Evolutionary conservation across 345 rosid genomes (phyloP).

Genomic region (Dipteronia dyeriana): DNA sequence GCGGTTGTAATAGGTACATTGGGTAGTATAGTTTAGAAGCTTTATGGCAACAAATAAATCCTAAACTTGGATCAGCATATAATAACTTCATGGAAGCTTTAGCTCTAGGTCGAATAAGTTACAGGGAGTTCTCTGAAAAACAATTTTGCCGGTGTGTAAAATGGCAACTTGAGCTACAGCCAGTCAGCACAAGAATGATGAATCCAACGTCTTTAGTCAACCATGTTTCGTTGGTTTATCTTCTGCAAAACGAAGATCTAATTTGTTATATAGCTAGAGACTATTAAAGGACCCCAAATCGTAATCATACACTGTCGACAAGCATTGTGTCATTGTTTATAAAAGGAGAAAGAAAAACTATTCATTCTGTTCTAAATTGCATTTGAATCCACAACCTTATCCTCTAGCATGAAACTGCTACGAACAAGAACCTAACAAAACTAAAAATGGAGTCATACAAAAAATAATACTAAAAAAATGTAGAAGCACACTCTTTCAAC

Average conservation of each 20-base stretch:
- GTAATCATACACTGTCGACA: too few species aligned
- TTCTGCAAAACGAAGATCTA: slow-evolving; percentile 19
- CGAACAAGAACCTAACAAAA: too few species aligned
- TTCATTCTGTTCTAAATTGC: too few species aligned
- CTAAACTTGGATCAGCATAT: slow-evolving; percentile 1
- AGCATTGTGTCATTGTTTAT: too few species aligned
- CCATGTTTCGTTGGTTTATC: slow-evolving; percentile 13
- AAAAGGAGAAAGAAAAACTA: too few species aligned
- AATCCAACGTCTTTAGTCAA: background rate
- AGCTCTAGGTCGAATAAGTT: background rate
- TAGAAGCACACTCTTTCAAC: background rate
- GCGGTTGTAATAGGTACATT: background rate
- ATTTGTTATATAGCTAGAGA: background rate
- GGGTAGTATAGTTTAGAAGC: background rate
- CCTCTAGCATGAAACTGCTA: too few species aligned
- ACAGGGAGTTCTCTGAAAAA: background rate
- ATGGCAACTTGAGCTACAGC: background rate
- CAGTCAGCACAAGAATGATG: slow-evolving; percentile 7
- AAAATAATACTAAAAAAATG: too few species aligned
- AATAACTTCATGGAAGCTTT: background rate
- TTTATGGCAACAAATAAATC: slow-evolving; percentile 2
- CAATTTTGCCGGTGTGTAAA: background rate
- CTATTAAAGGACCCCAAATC: background rate
- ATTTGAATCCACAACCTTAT: too few species aligned
- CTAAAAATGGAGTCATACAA: too few species aligned